These are phyloP conservation scores for Carex arenaria DNA, from an alignment of 202 grass and related monocot genomes.

Conservation along the genomic window DNA sequence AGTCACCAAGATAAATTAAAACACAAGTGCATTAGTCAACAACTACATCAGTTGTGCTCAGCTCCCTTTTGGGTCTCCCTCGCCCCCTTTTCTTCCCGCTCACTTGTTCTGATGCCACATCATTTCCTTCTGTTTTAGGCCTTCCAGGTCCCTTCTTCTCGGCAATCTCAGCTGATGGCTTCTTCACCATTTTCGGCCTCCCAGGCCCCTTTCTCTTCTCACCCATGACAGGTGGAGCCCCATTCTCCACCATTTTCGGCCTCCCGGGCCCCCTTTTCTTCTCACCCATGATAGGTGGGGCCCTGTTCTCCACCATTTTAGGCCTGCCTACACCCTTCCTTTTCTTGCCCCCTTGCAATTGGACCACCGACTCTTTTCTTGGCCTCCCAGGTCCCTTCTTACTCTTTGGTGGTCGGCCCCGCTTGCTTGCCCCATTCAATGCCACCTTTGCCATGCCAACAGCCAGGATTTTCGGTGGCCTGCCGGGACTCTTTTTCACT, in stretches of 20 bases:
- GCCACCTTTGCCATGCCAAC: not conserved
- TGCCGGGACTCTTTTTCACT: not conserved
- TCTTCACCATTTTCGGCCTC: not conserved
- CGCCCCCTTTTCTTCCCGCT: not conserved
- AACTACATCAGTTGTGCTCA: not conserved
- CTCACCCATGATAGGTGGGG: not conserved
- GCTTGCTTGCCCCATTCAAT: not conserved
- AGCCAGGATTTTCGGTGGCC: not conserved
- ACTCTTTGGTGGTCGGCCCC: not conserved
- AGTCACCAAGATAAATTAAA: not conserved
- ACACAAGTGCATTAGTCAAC: not conserved
- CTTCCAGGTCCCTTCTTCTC: not conserved
- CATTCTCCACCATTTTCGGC: not conserved
- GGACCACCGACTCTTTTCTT: not conserved
- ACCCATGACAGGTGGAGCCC: not conserved
- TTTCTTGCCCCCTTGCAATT: not conserved
- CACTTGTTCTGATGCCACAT: not conserved
- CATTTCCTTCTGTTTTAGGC: not conserved
- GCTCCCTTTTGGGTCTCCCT: not conserved
- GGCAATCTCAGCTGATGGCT: not conserved
- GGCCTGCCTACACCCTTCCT: slow-evolving; percentile 24
- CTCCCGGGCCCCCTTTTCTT: not conserved
- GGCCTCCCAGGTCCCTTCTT: slow-evolving; percentile 15
- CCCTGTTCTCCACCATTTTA: not conserved
- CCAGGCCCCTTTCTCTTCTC: not conserved